These are phyloP conservation scores for Apium graveolens DNA, from an alignment of 129 eudicot species.

Conservation along the genomic window DNA sequence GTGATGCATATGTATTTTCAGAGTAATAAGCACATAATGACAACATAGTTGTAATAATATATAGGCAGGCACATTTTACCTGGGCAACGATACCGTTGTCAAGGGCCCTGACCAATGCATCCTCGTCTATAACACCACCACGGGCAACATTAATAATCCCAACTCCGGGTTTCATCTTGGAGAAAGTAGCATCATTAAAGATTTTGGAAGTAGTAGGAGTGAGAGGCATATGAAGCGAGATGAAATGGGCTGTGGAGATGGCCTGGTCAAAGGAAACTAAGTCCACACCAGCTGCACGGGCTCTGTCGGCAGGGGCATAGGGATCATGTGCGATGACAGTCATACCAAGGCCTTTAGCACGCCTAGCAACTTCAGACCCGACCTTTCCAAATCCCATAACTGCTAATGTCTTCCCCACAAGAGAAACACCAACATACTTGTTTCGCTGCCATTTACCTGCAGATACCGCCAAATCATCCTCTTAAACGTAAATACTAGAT, in stretches of 20 bases:
- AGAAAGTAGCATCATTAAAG: slow-evolving; percentile 55
- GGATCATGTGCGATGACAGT: slow-evolving; percentile 79
- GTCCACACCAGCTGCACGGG: slow-evolving; percentile 71
- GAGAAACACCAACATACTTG: slow-evolving; percentile 73
- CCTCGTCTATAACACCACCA: slow-evolving; percentile 80
- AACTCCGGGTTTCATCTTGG: slow-evolving; percentile 77
- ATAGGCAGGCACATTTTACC: slow-evolving; percentile 15
- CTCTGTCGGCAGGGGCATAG: slow-evolving; percentile 73
- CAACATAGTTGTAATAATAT: not conserved
- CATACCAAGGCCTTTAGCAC: slow-evolving; percentile 89
- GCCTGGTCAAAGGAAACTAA: slow-evolving; percentile 62
- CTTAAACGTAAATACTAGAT: not conserved
- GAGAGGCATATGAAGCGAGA: slow-evolving; percentile 85
- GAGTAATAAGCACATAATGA: not conserved
- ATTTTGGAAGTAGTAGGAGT: slow-evolving; percentile 59
- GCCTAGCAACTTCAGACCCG: slow-evolving; percentile 80
- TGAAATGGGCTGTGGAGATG: slow-evolving; percentile 53
- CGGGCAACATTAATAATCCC: slow-evolving; percentile 72
- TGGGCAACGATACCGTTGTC: slow-evolving; percentile 63
- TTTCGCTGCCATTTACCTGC: slow-evolving; percentile 68
- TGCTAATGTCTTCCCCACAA: slow-evolving; percentile 67
- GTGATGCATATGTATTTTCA: too few species aligned
- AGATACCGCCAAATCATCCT: not conserved
- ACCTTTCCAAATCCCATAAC: slow-evolving; percentile 81
- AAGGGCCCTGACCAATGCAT: slow-evolving; percentile 72